Evolutionary conservation across 768 basidiomycete genomes (phyloP).

Genomic region (Boletellus sp.): DNA sequence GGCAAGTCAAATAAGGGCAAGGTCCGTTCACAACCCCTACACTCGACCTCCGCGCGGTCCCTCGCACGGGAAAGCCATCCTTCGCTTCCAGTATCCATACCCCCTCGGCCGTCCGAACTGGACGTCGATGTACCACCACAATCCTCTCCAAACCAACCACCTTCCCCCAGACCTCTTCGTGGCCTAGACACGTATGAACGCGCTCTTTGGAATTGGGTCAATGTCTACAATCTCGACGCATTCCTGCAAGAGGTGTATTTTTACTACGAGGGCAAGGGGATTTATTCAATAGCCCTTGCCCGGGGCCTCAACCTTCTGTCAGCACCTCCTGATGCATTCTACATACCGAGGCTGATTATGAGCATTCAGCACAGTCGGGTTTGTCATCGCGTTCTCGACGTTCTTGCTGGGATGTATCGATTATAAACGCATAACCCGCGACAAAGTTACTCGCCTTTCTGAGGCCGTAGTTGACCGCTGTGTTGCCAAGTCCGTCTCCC

Average conservation of each 20-base stretch:
- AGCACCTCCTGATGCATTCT: slow-evolving; percentile 37
- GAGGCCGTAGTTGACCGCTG: slow-evolving; percentile 83
- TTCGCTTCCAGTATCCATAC: slow-evolving; percentile 43
- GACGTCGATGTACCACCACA: slow-evolving; percentile 36
- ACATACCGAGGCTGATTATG: slow-evolving; percentile 22
- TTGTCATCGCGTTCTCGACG: slow-evolving; percentile 97
- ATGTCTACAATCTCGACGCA: slow-evolving; percentile 94
- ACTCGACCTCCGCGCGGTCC: slow-evolving; percentile 46
- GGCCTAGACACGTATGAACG: slow-evolving; percentile 83
- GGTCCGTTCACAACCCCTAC: slow-evolving; percentile 47
- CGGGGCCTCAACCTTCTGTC: slow-evolving; percentile 93
- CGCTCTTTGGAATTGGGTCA: slow-evolving; percentile 98
- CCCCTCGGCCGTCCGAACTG: slow-evolving; percentile 65
- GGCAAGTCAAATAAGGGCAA: slow-evolving; percentile 33
- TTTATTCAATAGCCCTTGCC: slow-evolving; percentile 90
- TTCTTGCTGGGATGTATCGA: slow-evolving; percentile 95
- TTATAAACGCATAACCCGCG: slow-evolving; percentile 73
- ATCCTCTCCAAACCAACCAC: slow-evolving; percentile 18
- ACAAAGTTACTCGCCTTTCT: slow-evolving; percentile 63
- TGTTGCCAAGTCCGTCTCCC: slow-evolving; percentile 64
- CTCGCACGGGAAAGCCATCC: slow-evolving; percentile 36
- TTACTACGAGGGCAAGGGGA: slow-evolving; percentile 96
- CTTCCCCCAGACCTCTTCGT: slow-evolving; percentile 47
- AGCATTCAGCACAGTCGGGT: slow-evolving; percentile 81
- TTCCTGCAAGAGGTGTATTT: slow-evolving; percentile 94